These are phyloP conservation scores for Eutypa lata DNA, from an alignment of 2,329 filamentous ascomycete species.

Conservation along the genomic window DNA sequence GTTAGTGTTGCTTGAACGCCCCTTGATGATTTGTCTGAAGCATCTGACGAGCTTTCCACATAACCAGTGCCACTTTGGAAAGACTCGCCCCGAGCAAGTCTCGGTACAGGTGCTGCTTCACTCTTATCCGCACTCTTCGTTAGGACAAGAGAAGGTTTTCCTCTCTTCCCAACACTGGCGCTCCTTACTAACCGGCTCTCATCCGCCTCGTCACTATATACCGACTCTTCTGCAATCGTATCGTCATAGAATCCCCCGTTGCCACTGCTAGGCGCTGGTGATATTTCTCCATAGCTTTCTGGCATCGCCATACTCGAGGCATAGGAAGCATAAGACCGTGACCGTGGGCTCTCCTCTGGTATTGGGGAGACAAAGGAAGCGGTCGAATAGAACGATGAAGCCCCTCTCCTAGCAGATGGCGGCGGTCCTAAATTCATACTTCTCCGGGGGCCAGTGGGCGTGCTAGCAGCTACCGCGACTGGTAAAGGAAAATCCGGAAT, in stretches of 20 bases:
- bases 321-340: slow-evolving; percentile 60
- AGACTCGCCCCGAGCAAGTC: slow-evolving; percentile 33
- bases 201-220: slow-evolving; percentile 47
- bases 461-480: slow-evolving; percentile 21
- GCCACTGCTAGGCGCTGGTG: slow-evolving; percentile 44
- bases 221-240: slow-evolving; percentile 43
- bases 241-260: slow-evolving; percentile 51
- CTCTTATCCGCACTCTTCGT: slow-evolving; percentile 32
- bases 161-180: slow-evolving; percentile 60
- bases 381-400: slow-evolving; percentile 64
- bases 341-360: slow-evolving; percentile 63
- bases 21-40: slow-evolving; percentile 36
- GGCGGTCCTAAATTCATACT: slow-evolving; percentile 58
- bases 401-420: slow-evolving; percentile 56
- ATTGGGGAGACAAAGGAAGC: slow-evolving; percentile 71
- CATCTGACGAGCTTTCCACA: slow-evolving; percentile 44
- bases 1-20: slow-evolving; percentile 30
- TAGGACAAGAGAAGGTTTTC: slow-evolving; percentile 54
- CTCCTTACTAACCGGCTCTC: slow-evolving; percentile 58
- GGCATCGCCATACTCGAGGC: slow-evolving; percentile 73
- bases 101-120: slow-evolving; percentile 33
- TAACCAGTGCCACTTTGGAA: slow-evolving; percentile 45
- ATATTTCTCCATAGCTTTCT: slow-evolving; percentile 58
- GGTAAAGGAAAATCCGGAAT: slow-evolving; percentile 59
- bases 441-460: slow-evolving; percentile 36